Conservation (phyloP, 2,329 filamentous ascomycete genomes). For the Xylariaceae sp. region DNA sequence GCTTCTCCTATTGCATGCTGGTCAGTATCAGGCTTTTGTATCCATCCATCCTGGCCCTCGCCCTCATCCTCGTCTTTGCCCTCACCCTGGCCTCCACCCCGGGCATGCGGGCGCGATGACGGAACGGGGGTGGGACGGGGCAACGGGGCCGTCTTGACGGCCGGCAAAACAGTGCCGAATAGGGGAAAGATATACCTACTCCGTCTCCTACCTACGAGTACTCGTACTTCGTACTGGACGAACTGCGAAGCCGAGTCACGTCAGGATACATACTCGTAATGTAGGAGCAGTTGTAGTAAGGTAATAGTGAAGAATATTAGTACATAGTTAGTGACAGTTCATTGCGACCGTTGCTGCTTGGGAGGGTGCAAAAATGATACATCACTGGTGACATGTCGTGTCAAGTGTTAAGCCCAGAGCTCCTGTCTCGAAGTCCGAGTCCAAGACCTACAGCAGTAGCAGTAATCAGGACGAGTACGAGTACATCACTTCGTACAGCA, state of each 20-base stretch:
- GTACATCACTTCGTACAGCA: too few relatives aligned
- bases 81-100: background rate
- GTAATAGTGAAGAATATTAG: constrained; percentile 1
- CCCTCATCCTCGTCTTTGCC: too few relatives aligned
- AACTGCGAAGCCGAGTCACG: constrained; percentile 3
- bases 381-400: constrained; percentile 11
- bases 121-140: background rate
- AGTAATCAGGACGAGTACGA: too few relatives aligned
- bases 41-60: too few relatives aligned
- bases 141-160: background rate
- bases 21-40: background rate
- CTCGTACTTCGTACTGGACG: background rate
- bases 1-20: background rate
- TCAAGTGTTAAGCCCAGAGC: background rate
- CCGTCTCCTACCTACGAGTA: too few relatives aligned
- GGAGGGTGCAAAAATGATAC: constrained; percentile 6
- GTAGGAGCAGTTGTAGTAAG: too few relatives aligned
- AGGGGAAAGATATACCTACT: background rate
- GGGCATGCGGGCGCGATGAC: background rate
- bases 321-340: background rate
- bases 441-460: background rate
- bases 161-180: constrained; percentile 11
- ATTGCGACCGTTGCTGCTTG: constrained; percentile 3
- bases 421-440: background rate
- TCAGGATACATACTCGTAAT: background rate